phyloP scores from a whole-genome alignment of 2,329 filamentous ascomycete species.

The Alternaria triticina region DNA sequence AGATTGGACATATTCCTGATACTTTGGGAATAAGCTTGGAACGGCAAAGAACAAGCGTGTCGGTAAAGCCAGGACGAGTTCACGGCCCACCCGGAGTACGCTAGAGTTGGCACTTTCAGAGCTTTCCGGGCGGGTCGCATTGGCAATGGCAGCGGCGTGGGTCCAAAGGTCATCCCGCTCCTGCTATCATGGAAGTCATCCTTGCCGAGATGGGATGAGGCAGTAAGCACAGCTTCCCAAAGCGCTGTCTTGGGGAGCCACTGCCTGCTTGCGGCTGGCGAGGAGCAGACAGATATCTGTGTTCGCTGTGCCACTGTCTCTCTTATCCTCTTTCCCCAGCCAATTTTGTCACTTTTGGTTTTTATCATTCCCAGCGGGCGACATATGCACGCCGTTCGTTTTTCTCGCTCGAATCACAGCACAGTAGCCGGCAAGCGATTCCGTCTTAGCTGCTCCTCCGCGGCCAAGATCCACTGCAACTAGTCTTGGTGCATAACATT shows the following conservation, averaged over 20 bases:
- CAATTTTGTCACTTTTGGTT: neutral
- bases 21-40: neutral
- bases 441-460: conserved; percentile 15
- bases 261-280: neutral
- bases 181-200: conserved; percentile 1
- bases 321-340: neutral
- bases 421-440: conserved; percentile 9
- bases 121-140: conserved; percentile 1
- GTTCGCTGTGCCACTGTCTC: neutral
- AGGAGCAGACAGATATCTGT: neutral
- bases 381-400: conserved; percentile 2
- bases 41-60: neutral
- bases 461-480: conserved; percentile 12
- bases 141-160: conserved; percentile 5
- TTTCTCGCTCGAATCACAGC: conserved; percentile 10
- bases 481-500: conserved; percentile 15
- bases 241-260: neutral
- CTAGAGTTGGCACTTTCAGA: conserved; percentile 5
- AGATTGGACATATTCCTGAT: neutral
- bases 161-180: conserved; percentile 8
- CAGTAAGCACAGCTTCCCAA: conserved; percentile 1
- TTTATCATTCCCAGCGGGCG: conserved; percentile 1
- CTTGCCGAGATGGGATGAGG: neutral
- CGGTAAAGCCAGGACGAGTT: conserved; percentile 4
- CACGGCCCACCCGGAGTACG: neutral